Conservation (phyloP, 257 asterid genomes). For the Nemophila menziesii region DNA sequence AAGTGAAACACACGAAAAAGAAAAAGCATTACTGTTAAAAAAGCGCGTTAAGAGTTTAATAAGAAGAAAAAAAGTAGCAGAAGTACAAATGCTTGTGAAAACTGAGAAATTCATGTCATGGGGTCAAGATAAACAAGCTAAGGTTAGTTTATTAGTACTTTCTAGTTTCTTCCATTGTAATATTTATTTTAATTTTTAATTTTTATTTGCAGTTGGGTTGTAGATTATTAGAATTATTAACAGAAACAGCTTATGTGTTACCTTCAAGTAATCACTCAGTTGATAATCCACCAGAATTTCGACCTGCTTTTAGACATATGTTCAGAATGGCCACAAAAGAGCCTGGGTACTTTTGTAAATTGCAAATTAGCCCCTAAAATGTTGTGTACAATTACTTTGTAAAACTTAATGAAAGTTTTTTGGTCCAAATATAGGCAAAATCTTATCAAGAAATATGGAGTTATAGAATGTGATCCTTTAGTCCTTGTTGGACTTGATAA, state of each 20-base stretch:
- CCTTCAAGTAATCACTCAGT: slow-evolving; percentile 62
- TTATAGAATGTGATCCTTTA: slow-evolving; percentile 85
- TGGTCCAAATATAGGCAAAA: slow-evolving; percentile 45
- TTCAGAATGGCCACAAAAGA: slow-evolving; percentile 52
- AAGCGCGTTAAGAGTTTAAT: slow-evolving; percentile 68
- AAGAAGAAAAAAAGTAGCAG: slow-evolving; percentile 46
- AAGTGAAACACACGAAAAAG: slow-evolving; percentile 31
- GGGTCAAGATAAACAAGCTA: slow-evolving; percentile 77
- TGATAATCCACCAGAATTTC: slow-evolving; percentile 82
- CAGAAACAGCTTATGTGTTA: slow-evolving; percentile 82
- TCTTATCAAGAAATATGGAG: slow-evolving; percentile 66
- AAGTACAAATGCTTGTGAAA: slow-evolving; percentile 68
- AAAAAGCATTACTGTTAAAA: slow-evolving; percentile 41
- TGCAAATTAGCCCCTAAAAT: not conserved
- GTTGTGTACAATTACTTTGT: not conserved
- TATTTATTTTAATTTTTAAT: slow-evolving; percentile 10
- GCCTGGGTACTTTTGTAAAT: slow-evolving; percentile 41
- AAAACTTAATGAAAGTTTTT: not conserved
- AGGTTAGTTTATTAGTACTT: slow-evolving; percentile 37
- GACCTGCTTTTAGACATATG: slow-evolving; percentile 91
- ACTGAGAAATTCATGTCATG: slow-evolving; percentile 64
- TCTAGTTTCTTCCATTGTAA: slow-evolving; percentile 6
- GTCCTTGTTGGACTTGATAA: slow-evolving; percentile 71
- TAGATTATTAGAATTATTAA: slow-evolving; percentile 65
- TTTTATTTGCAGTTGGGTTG: slow-evolving; percentile 86